Percentiles rank a stretch among this genome's conserved stretches.
Conservation (phyloP, 2,329 filamentous ascomycete genomes). For the Cylindrodendrum hubeiense region DNA sequence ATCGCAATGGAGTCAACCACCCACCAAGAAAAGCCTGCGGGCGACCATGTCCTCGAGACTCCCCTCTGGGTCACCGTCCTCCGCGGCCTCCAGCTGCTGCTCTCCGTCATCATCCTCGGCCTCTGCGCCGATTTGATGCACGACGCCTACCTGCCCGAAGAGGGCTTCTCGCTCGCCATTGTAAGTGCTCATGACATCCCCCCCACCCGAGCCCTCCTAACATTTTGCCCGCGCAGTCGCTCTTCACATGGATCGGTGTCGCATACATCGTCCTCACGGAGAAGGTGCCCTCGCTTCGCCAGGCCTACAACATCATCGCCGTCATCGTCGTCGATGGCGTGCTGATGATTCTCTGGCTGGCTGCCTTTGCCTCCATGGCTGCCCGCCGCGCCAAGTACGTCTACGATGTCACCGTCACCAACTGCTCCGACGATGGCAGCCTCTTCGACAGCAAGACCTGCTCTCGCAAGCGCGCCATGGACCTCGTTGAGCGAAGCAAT, state of each 20-base stretch:
- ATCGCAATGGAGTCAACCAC: conserved; percentile 34
- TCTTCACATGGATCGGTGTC: conserved; percentile 61
- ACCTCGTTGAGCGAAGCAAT: conserved; percentile 13
- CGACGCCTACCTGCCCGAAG: conserved; percentile 37
- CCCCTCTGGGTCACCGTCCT: conserved; percentile 58
- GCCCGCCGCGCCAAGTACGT: conserved; percentile 53
- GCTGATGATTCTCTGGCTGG: conserved; percentile 62
- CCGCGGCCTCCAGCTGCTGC: conserved; percentile 55
- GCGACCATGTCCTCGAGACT: conserved; percentile 52
- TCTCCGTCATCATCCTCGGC: conserved; percentile 59
- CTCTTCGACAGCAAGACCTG: conserved; percentile 55
- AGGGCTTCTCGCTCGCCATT: conserved; percentile 34
- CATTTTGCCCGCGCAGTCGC: conserved; percentile 46
- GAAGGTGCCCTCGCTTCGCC: conserved; percentile 49
- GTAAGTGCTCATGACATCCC: conserved; percentile 22
- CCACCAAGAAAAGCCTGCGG: conserved; percentile 19
- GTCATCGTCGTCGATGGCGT: conserved; percentile 58
- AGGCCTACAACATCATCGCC: conserved; percentile 58
- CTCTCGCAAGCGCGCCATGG: conserved; percentile 2
- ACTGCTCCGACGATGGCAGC: conserved; percentile 54
- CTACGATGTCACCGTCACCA: conserved; percentile 45
- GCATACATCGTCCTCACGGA: conserved; percentile 58
- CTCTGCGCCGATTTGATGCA: conserved; percentile 55
- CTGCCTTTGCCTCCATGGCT: conserved; percentile 56
- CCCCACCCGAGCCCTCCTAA: conserved; percentile 9